A percentile compares a stretch with the other conserved stretches of the same genome.
Evolutionary conservation across 306 rosid genomes (phyloP).

Genomic region (Macrotyloma uniflorum): DNA sequence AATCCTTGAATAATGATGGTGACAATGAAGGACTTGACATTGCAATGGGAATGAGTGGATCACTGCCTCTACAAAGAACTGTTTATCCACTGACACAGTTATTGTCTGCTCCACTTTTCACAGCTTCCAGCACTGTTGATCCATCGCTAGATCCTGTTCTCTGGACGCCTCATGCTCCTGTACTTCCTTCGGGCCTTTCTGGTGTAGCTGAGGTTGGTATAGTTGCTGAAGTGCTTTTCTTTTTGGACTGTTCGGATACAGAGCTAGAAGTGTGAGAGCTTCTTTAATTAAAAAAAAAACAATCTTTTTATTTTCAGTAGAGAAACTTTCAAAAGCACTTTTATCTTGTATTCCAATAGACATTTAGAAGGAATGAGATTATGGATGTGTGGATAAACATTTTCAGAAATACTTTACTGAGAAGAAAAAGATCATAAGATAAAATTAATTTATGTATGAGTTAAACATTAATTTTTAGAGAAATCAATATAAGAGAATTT

Average conservation of each 20-base stretch:
- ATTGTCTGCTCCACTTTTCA: constrained; percentile 85
- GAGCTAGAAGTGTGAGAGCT: background rate
- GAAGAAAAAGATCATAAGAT: too few relatives aligned
- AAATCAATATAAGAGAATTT: too few relatives aligned
- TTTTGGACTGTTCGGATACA: background rate
- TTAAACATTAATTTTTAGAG: too few relatives aligned
- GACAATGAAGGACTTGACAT: constrained; percentile 56
- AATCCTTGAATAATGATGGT: constrained; percentile 60
- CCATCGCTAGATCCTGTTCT: constrained; percentile 81
- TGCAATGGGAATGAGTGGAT: constrained; percentile 70
- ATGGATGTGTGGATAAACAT: too few relatives aligned
- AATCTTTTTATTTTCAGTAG: too few relatives aligned
- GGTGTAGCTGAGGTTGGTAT: constrained; percentile 81
- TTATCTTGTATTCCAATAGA: too few relatives aligned
- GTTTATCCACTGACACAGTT: constrained; percentile 69
- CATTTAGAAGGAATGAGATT: too few relatives aligned
- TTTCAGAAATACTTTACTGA: too few relatives aligned
- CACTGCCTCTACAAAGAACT: constrained; percentile 83
- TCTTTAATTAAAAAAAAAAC: too few relatives aligned
- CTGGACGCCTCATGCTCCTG: constrained; percentile 87
- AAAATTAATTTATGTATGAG: too few relatives aligned
- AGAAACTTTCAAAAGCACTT: too few relatives aligned
- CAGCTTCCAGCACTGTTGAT: constrained; percentile 72
- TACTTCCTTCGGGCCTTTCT: constrained; percentile 70
- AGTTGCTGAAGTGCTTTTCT: constrained; percentile 6